Conservation (phyloP, 2,329 filamentous ascomycete species). For the Monosporascus sp. region DNA sequence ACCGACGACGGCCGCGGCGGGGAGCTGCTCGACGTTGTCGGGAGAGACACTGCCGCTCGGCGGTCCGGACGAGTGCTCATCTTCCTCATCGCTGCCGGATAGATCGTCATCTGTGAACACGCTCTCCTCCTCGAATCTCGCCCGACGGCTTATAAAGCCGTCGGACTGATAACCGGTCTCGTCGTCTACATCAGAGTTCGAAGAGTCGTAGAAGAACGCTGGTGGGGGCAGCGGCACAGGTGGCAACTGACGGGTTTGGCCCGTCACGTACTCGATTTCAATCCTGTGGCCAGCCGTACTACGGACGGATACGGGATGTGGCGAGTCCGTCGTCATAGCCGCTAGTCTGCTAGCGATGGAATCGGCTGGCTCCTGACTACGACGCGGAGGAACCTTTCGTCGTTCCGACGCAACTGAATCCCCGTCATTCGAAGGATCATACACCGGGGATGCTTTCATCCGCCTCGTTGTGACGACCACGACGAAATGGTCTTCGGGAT, state of each 20-base stretch:
- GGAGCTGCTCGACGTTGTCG: conserved; percentile 62
- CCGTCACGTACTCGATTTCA: conserved; percentile 41
- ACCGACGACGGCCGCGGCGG: conserved; percentile 72
- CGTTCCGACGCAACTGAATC: neutral
- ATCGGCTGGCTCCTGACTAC: conserved; percentile 25
- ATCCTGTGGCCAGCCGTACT: conserved; percentile 15
- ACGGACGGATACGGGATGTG: conserved; percentile 12
- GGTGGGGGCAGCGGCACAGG: conserved; percentile 48
- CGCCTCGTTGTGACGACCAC: conserved; percentile 49
- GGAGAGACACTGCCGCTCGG: conserved; percentile 60
- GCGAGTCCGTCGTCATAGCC: conserved; percentile 36
- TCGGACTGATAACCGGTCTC: conserved; percentile 10
- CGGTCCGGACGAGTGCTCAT: conserved; percentile 47
- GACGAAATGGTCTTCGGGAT: conserved; percentile 60
- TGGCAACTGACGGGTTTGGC: conserved; percentile 36
- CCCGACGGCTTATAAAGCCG: conserved; percentile 15
- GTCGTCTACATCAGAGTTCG: conserved; percentile 30
- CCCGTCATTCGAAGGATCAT: conserved; percentile 8
- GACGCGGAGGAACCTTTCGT: conserved; percentile 4
- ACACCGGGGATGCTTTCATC: conserved; percentile 19
- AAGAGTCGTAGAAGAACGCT: conserved; percentile 44
- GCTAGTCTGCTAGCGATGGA: conserved; percentile 37
- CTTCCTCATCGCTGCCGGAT: conserved; percentile 83
- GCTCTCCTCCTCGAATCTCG: conserved; percentile 49
- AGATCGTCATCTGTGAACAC: conserved; percentile 71